Percentiles rank a stretch among this genome's conserved stretches.
Evolutionary conservation across 108 stramenopile species (phyloP).

Genomic region (Cyclotella choctawhatcheeana): DNA sequence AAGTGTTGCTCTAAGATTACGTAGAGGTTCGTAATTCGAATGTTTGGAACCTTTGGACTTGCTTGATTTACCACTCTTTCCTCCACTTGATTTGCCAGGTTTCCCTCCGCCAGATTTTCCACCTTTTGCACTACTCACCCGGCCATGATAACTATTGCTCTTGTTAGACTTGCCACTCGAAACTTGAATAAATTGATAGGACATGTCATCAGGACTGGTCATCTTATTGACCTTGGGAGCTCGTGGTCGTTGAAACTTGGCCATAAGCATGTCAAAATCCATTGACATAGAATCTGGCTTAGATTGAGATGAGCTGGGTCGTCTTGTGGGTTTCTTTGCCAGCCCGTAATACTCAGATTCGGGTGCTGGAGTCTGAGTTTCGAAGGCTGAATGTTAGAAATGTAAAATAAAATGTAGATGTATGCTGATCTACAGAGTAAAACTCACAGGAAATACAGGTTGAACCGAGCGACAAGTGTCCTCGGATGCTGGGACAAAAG

Average conservation of each 20-base stretch:
- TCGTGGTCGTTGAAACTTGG: background rate
- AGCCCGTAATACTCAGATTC: background rate
- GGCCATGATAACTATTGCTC: background rate
- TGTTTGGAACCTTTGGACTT: background rate
- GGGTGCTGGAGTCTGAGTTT: slow-evolving; percentile 3
- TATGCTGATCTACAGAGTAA: background rate
- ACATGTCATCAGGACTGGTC: background rate
- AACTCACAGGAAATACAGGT: slow-evolving; percentile 5
- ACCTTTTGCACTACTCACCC: background rate
- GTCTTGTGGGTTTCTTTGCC: background rate
- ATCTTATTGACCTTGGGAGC: slow-evolving; percentile 6
- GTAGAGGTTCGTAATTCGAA: background rate
- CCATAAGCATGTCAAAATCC: background rate
- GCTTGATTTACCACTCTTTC: slow-evolving; percentile 1
- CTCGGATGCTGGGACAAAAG: slow-evolving; percentile 28
- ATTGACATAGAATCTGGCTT: background rate
- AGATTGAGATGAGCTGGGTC: slow-evolving; percentile 5
- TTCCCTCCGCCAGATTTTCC: background rate
- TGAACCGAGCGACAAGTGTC: slow-evolving; percentile 26
- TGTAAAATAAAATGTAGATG: background rate
- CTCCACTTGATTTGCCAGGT: background rate
- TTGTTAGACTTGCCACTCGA: slow-evolving; percentile 9
- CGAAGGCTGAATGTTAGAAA: too few relatives aligned
- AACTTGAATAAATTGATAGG: slow-evolving; percentile 3
- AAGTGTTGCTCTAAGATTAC: slow-evolving; percentile 1